Evolutionary conservation across 2,329 filamentous ascomycete species (phyloP).

Genomic region (Epichloe hybrida): DNA sequence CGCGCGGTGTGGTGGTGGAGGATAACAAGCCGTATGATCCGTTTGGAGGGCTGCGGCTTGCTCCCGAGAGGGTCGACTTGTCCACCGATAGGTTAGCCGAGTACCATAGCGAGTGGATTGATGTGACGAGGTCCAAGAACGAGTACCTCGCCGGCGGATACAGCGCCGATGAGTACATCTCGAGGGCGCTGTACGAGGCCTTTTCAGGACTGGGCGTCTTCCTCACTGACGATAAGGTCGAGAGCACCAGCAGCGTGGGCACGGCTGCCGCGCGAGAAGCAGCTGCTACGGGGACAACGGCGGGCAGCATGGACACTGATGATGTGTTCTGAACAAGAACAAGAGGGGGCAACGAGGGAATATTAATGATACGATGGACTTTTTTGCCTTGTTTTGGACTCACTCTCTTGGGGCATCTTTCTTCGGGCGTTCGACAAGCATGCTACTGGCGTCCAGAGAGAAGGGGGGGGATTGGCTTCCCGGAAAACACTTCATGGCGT

Average conservation of each 20-base stretch:
- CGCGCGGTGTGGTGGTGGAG: slow-evolving; percentile 16
- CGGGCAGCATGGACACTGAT: slow-evolving; percentile 34
- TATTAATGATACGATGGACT: not conserved
- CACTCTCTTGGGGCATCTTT: not conserved
- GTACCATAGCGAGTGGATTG: slow-evolving; percentile 66
- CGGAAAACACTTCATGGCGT: too few species aligned
- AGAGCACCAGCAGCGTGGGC: slow-evolving; percentile 21
- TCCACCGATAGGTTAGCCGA: slow-evolving; percentile 32
- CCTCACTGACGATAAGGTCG: slow-evolving; percentile 59
- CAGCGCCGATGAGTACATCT: slow-evolving; percentile 67
- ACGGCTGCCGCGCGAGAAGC: slow-evolving; percentile 23
- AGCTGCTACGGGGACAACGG: slow-evolving; percentile 18
- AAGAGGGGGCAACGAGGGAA: too few species aligned
- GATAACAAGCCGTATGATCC: slow-evolving; percentile 74
- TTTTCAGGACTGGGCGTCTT: slow-evolving; percentile 85
- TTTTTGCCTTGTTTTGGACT: not conserved
- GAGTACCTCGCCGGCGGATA: slow-evolving; percentile 69
- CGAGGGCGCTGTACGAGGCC: slow-evolving; percentile 70
- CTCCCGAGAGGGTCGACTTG: slow-evolving; percentile 55
- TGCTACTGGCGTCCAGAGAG: too few species aligned
- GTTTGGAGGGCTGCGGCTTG: slow-evolving; percentile 62
- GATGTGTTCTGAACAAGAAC: slow-evolving; percentile 25
- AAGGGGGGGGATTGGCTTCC: too few species aligned
- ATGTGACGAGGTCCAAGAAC: slow-evolving; percentile 49
- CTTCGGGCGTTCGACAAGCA: not conserved